Evolutionary conservation across 2,329 filamentous ascomycete species (phyloP).

Genomic region (Cercospora sesami): DNA sequence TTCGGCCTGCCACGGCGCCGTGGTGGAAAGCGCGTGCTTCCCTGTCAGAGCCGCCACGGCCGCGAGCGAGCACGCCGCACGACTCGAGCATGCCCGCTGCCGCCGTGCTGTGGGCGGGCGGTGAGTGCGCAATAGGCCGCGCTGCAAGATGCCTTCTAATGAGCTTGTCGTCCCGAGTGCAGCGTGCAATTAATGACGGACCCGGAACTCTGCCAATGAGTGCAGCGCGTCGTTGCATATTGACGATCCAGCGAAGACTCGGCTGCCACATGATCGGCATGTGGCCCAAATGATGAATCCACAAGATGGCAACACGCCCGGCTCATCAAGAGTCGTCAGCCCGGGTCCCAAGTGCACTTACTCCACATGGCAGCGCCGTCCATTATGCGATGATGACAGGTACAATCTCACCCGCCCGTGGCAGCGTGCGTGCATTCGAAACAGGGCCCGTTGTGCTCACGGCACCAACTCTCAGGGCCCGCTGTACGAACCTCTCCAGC

Average conservation of each 20-base stretch:
- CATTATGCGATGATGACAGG: not conserved
- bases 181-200: slow-evolving; percentile 8
- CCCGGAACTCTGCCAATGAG: slow-evolving; percentile 15
- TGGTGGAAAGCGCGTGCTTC: not conserved
- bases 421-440: slow-evolving; percentile 2
- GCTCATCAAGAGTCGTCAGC: not conserved
- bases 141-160: not conserved
- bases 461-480: not conserved
- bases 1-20: not conserved
- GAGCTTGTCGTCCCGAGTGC: slow-evolving; percentile 10
- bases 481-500: not conserved
- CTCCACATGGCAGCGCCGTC: not conserved
- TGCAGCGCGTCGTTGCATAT: slow-evolving; percentile 13
- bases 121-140: not conserved
- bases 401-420: not conserved
- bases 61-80: not conserved
- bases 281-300: not conserved
- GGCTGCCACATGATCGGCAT: not conserved
- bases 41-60: not conserved
- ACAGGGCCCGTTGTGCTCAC: not conserved
- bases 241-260: slow-evolving; percentile 17
- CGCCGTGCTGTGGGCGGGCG: not conserved
- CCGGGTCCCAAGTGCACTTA: not conserved
- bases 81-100: not conserved
- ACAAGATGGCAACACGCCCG: not conserved